A percentile compares a stretch with the other conserved stretches of the same genome.
These are phyloP conservation scores for Globisporangium irregulare DNA, from an alignment of 352 stramenopile genomes.

Conservation along the genomic window DNA sequence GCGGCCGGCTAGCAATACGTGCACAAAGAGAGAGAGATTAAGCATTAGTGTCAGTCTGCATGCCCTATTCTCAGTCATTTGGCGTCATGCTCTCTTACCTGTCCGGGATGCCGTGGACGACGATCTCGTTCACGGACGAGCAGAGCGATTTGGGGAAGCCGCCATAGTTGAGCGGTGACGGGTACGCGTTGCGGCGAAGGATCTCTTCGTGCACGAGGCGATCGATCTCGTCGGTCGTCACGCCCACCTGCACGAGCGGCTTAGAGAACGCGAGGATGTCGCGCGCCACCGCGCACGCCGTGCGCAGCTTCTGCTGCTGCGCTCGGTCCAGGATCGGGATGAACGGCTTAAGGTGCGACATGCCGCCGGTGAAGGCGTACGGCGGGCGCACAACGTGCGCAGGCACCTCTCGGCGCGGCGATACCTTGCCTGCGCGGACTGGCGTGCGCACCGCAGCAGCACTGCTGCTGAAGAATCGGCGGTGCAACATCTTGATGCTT, in stretches of 20 bases:
- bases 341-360: slow-evolving; percentile 67
- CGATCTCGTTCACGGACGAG: slow-evolving; percentile 95
- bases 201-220: slow-evolving; percentile 90
- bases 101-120: slow-evolving; percentile 97
- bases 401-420: slow-evolving; percentile 47
- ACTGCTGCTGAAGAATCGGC: slow-evolving; percentile 30
- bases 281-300: slow-evolving; percentile 64
- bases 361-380: slow-evolving; percentile 59
- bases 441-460: slow-evolving; percentile 26
- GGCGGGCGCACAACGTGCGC: slow-evolving; percentile 50
- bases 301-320: slow-evolving; percentile 64
- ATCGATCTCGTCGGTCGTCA: slow-evolving; percentile 95
- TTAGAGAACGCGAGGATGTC: slow-evolving; percentile 81
- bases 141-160: slow-evolving; percentile 96
- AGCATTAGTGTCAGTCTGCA: neutral
- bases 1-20: slow-evolving; percentile 32
- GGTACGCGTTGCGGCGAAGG: slow-evolving; percentile 80
- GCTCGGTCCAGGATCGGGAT: slow-evolving; percentile 73
- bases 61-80: neutral
- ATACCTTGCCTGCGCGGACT: slow-evolving; percentile 49
- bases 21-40: neutral
- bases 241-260: slow-evolving; percentile 72
- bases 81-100: slow-evolving; percentile 22
- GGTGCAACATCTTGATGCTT: slow-evolving; percentile 1
- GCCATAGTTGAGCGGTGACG: slow-evolving; percentile 91